Conservation (phyloP, 768 basidiomycete species). For the Phaeolepiota aurea region DNA sequence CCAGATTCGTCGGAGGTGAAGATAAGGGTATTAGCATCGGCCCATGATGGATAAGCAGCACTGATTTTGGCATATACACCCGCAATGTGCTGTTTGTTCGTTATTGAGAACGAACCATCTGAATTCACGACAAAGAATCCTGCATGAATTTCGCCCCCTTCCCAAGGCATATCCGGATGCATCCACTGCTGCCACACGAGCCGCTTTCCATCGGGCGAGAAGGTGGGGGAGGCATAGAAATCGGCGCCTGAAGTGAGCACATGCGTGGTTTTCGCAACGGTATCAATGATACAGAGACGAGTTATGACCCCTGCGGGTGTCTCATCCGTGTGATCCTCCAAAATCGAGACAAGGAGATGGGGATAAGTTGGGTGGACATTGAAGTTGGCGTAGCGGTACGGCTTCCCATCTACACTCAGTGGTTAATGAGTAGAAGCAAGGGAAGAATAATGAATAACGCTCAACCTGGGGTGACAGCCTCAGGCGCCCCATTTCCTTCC, state of each 20-base stretch:
- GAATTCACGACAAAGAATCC: background rate
- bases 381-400: slow-evolving; percentile 58
- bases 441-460: slow-evolving; percentile 6
- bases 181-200: slow-evolving; percentile 18
- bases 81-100: slow-evolving; percentile 2
- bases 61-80: slow-evolving; percentile 22
- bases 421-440: background rate
- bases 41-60: slow-evolving; percentile 1
- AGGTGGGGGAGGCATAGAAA: slow-evolving; percentile 50
- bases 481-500: slow-evolving; percentile 26
- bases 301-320: slow-evolving; percentile 45
- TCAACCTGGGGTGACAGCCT: slow-evolving; percentile 73
- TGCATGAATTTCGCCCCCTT: slow-evolving; percentile 11
- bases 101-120: background rate
- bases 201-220: slow-evolving; percentile 14
- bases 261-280: slow-evolving; percentile 29
- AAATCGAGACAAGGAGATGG: slow-evolving; percentile 49
- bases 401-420: slow-evolving; percentile 27
- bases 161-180: slow-evolving; percentile 21
- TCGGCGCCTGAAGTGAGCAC: slow-evolving; percentile 50
- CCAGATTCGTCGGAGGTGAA: slow-evolving; percentile 11
- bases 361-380: slow-evolving; percentile 43
- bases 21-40: background rate
- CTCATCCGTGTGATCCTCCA: slow-evolving; percentile 64
- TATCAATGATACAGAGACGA: slow-evolving; percentile 49